Evolutionary conservation across 345 rosid genomes (phyloP), one percentile per base, ranked within the genome.

Genomic region (Eucalyptus tenuipes): DNA sequence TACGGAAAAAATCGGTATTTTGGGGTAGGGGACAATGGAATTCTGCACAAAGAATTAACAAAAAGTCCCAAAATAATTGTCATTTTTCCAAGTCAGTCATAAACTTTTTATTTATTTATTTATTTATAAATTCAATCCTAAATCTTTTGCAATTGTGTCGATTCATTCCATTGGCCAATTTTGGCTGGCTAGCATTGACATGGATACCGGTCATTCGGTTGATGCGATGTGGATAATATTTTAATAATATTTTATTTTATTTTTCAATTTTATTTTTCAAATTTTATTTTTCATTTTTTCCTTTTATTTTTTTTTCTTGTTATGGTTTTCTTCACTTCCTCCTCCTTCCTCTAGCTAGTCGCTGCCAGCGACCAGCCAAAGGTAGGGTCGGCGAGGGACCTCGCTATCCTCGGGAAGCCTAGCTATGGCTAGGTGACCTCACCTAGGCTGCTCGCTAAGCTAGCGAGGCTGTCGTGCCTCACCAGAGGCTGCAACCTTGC

Each of bases 331-430:
- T 49, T 49, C 1, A 49, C 52, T 14, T 49, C 3, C 52, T 49
- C 50, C 50, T 49, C 18, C 18, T 49, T 49, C 0, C 18, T 49
- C 17, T 49, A 49, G 7, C 52, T 0, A 49, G 3, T 49, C 3
- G 0, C 2, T 14, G 1, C 1, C 0, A 0, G 1, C 0, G 3
- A 49, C 17, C 1, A 49, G 1, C 52, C 7, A 49, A 0, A 49
- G 52, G 17, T 3, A 49, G 0, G 50, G 50, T 0, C 3, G 0
- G 50, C 3, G 7, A 49, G 17, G 48, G 48, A 47, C 48, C 12
- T 47, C 13, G 1, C 4, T 47, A 10, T 49, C 52, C 52, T 49
- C 1, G 0, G 3, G 52, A 49, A 49, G 52, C 52, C 17, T 0
- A 0, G 52, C 0, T 49, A 0, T 49, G 52, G 52, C 7, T 49